phyloP scores from a whole-genome alignment of 805 yeast species.

The Wickerhamomyces kurtzmanii region DNA sequence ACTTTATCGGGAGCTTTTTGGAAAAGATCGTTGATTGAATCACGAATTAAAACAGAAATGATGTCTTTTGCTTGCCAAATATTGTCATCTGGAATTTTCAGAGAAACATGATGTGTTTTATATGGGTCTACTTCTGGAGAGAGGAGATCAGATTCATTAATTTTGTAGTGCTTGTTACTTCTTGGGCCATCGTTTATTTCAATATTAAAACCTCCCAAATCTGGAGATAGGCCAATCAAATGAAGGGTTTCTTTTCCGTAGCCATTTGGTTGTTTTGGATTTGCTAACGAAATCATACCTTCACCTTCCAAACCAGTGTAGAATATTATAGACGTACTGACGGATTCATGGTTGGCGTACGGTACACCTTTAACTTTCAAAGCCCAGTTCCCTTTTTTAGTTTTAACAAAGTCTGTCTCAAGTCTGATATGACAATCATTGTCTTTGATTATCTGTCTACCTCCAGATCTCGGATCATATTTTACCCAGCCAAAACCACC shows the following conservation, averaged over 20 bases:
- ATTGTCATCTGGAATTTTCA: slow-evolving; percentile 61
- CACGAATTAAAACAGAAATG: slow-evolving; percentile 59
- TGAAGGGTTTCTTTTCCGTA: slow-evolving; percentile 22
- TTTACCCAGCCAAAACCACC: slow-evolving; percentile 75
- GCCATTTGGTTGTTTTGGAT: slow-evolving; percentile 22
- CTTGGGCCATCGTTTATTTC: slow-evolving; percentile 47
- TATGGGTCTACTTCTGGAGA: slow-evolving; percentile 44
- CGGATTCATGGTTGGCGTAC: slow-evolving; percentile 32
- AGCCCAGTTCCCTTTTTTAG: slow-evolving; percentile 72
- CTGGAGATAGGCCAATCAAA: slow-evolving; percentile 45
- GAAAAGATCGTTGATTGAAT: slow-evolving; percentile 43
- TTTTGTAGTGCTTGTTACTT: slow-evolving; percentile 31
- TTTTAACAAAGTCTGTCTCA: slow-evolving; percentile 68
- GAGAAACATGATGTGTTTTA: slow-evolving; percentile 53
- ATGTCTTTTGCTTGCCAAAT: slow-evolving; percentile 77
- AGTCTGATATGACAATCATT: slow-evolving; percentile 50
- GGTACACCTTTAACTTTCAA: slow-evolving; percentile 62
- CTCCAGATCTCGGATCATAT: slow-evolving; percentile 86
- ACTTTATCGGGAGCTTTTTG: slow-evolving; percentile 8
- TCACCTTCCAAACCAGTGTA: slow-evolving; percentile 71
- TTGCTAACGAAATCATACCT: slow-evolving; percentile 31
- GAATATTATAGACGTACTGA: slow-evolving; percentile 58
- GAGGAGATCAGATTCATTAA: slow-evolving; percentile 16
- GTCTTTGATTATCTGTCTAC: slow-evolving; percentile 68
- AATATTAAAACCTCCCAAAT: slow-evolving; percentile 58